A percentile compares a stretch with the other conserved stretches of the same genome.
Evolutionary conservation across 2,329 filamentous ascomycete species (phyloP).

Genomic region (Botrytis byssoidea): DNA sequence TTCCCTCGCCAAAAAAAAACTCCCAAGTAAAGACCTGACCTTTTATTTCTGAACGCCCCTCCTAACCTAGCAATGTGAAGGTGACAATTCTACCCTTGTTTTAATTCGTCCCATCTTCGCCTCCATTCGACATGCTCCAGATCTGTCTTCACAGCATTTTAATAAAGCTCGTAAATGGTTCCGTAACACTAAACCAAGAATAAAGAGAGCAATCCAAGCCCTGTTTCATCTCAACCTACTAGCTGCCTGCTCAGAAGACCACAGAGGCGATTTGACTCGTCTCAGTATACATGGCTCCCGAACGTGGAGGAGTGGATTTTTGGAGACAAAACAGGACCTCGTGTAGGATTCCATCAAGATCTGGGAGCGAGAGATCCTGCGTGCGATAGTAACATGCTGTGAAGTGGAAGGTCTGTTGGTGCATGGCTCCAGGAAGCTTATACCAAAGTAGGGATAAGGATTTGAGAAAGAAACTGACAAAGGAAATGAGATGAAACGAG

Average conservation of each 20-base stretch:
- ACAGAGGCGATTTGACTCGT: slow-evolving; percentile 1
- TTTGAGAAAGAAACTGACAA: not conserved
- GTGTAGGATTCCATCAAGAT: not conserved
- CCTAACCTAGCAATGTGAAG: not conserved
- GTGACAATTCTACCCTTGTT: not conserved
- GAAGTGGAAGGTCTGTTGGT: not conserved
- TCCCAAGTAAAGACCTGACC: too few relatives aligned
- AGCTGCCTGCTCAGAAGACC: slow-evolving; percentile 6
- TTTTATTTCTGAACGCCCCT: not conserved
- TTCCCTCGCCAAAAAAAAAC: not conserved
- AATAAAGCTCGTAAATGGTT: not conserved
- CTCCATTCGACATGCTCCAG: not conserved
- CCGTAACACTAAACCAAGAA: not conserved
- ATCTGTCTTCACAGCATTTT: not conserved
- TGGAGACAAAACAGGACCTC: not conserved
- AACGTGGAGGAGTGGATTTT: slow-evolving; percentile 1
- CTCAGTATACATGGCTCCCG: slow-evolving; percentile 16
- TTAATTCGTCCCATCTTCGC: not conserved
- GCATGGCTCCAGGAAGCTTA: not conserved
- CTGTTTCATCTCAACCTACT: slow-evolving; percentile 6
- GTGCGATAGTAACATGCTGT: not conserved
- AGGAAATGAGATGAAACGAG: not conserved
- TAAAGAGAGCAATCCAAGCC: not conserved
- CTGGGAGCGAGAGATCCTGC: not conserved
- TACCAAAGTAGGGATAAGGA: not conserved